These are phyloP conservation scores for Gossypium aridum DNA, from an alignment of 441 rosid species.

Conservation along the genomic window DNA sequence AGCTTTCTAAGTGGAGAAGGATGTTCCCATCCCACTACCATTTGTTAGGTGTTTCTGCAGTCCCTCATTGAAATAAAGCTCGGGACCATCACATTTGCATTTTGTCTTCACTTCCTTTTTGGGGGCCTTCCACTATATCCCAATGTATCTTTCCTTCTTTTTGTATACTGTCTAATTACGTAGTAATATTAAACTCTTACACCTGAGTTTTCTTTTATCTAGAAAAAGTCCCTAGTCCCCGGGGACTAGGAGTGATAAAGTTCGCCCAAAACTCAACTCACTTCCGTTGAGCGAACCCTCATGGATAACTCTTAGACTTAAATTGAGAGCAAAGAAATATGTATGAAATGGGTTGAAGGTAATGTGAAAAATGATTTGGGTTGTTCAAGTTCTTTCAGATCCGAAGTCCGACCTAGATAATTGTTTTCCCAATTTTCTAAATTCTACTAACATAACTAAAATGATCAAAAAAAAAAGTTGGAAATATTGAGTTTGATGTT, in stretches of 20 bases:
- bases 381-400: too few relatives aligned
- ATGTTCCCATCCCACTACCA: conserved; percentile 3
- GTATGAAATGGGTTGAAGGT: not conserved
- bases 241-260: too few relatives aligned
- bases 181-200: not conserved
- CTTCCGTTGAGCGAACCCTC: too few relatives aligned
- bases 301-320: too few relatives aligned
- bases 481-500: not conserved
- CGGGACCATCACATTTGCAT: not conserved
- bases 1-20: not conserved
- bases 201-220: not conserved
- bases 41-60: not conserved
- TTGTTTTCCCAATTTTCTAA: too few relatives aligned
- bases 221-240: too few relatives aligned
- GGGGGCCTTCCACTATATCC: not conserved
- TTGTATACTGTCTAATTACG: not conserved
- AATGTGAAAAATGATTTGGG: too few relatives aligned
- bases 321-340: not conserved
- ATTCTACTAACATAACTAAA: not conserved
- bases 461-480: not conserved
- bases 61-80: not conserved
- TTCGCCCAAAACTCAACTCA: too few relatives aligned
- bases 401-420: too few relatives aligned
- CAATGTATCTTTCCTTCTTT: not conserved
- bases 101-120: not conserved